Base-by-base conservation (phyloP, 2,329 filamentous ascomycete genomes). In the Ascocoryne sarcoides region DNA sequence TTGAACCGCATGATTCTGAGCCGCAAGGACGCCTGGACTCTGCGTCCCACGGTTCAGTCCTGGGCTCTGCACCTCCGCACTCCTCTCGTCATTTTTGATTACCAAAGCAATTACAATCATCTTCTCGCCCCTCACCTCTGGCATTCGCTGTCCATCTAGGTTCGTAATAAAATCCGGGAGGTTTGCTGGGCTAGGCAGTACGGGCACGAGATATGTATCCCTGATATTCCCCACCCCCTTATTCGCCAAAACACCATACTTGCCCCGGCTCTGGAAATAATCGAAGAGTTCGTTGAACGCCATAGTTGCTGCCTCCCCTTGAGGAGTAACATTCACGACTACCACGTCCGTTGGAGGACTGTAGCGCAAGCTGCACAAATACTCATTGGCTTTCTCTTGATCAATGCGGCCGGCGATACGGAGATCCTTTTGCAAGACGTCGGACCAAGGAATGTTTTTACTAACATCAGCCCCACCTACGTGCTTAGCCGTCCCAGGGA, bases 171-270 rank as follows among this genome's bases (percentile, higher is more conserved):
- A 95, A 46, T 89, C 84, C 0, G 92, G 90, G 32, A 90, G 75
- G 36, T 74, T 75, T 23, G 68, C 70, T 18, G 76, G 70, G 18
- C 85, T 87, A 4, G 79, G 73, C 21, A 87, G 76, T 4, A 96
- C 76, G 0, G 92, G 90, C 8, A 95, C 82, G 21, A 96, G 74
- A 60, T 96, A 96, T 1, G 89, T 85, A 58, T 96, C 90, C 44
- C 88, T 82, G 36, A 95, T 83, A 45, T 87, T 82, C 15, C 78
- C 74, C 20, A 79, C 65, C 1, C 75, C 74, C 60, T 84, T 83
- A 57, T 90, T 84, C 10, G 81, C 81, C 5, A 95, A 73, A 1
- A 96, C 90, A 15, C 88, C 90, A 60, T 94, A 98, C 23, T 88
- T 75, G 49, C 84, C 76, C 56, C 90, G 85, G 37, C 72, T 73